Evolutionary conservation across 164 flowering plant species (phyloP), one percentile per base, ranked within the genome.

Genomic region (Stephania cephalantha): DNA sequence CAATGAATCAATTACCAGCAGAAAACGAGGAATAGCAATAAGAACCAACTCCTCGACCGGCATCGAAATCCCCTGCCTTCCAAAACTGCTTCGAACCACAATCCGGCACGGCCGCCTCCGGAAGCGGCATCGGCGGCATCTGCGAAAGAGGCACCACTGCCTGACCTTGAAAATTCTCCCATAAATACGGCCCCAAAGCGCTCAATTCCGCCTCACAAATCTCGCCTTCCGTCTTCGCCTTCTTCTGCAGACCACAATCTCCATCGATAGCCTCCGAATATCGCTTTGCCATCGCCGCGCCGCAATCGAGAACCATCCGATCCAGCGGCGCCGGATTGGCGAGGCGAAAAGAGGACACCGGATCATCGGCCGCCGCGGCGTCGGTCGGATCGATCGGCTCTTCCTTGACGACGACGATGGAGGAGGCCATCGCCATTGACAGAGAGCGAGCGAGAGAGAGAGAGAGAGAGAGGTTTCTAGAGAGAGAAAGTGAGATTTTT

Each of bases 21-120:
- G 17, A 46, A 66, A 29, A 7, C 72, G 72, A 52, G 0, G 79
- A 48, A 48, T 8, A 13, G 2, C 79, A 79, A 25, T 25, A 25
- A 86, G 85, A 85, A 71, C 78, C 79, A 66, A 74, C 80, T 9
- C 45, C 25, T 13, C 83, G 65, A 75, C 76, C 74, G 3, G 82
- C 93, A 4, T 88, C 97, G 71, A 82, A 94, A 52, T 94, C 97
- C 30, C 97, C 97, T 0, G 98, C 95, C 78, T 89, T 94, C 97
- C 98, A 94, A 71, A 94, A 92, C 85, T 88, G 95, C 86, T 78
- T 89, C 66, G 79, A 76, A 45, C 76, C 71, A 68, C n/a, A 70
- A 30, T 13, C 77, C 63, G 30, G 53, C 25, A 25, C 25, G 25
- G 25, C 25, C 25, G 25, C 25, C 25, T 25, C 25, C 25, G 25